A percentile compares a stretch with the other conserved stretches of the same genome.
phyloP scores from a whole-genome alignment of 352 stramenopile species.

The Globisporangium cystogenes region DNA sequence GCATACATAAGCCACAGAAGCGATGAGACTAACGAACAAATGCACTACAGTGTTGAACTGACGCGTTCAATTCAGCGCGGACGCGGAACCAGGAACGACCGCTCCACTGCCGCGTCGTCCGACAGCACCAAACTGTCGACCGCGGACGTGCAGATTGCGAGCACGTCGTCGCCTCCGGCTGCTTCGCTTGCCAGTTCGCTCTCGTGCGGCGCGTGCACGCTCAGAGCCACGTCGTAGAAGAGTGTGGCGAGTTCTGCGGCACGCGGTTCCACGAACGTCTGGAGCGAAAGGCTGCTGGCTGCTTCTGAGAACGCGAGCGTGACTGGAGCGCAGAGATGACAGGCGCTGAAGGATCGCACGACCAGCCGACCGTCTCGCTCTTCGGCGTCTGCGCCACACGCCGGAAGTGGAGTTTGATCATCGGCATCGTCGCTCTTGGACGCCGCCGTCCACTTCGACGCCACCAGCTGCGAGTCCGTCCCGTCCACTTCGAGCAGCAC shows the following conservation, averaged over 20 bases:
- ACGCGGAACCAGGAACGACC: background rate
- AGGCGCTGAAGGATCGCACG: constrained; percentile 1
- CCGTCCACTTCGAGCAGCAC: background rate
- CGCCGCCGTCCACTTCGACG: background rate
- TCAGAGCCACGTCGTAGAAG: constrained; percentile 3
- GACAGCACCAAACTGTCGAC: background rate
- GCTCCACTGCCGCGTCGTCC: too few relatives aligned
- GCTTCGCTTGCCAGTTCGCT: background rate
- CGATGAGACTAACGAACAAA: background rate
- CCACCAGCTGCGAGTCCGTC: background rate
- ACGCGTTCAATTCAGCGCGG: too few relatives aligned
- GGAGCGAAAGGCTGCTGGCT: background rate
- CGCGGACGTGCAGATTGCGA: background rate
- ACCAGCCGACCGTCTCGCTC: background rate
- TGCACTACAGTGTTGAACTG: too few relatives aligned
- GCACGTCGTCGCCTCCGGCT: too few relatives aligned
- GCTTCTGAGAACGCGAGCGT: background rate
- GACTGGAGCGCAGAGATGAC: constrained; percentile 4
- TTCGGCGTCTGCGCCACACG: background rate
- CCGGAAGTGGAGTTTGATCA: background rate
- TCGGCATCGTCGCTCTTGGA: background rate
- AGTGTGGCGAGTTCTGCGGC: background rate
- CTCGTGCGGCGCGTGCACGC: constrained; percentile 6
- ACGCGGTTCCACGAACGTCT: background rate
- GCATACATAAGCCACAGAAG: background rate